These are phyloP conservation scores for Trifolium fragiferum DNA, from an alignment of 306 rosid species.

Conservation along the genomic window DNA sequence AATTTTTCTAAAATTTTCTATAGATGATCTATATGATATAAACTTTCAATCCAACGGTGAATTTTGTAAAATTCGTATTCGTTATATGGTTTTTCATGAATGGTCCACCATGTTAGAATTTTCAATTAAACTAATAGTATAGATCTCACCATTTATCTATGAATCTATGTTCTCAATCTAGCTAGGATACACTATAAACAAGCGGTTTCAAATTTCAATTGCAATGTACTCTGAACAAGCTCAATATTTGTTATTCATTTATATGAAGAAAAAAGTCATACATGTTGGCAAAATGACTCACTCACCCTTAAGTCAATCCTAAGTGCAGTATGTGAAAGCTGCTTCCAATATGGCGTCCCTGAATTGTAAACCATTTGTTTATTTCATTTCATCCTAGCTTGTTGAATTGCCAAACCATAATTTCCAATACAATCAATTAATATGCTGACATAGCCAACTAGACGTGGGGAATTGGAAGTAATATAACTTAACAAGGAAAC, in stretches of 20 bases:
- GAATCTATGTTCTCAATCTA: neutral
- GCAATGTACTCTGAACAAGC: neutral
- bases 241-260: neutral
- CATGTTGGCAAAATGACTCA: neutral
- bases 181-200: neutral
- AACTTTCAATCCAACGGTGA: too few species aligned
- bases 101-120: too few species aligned
- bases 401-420: neutral
- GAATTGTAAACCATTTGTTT: conserved; percentile 1
- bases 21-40: too few species aligned
- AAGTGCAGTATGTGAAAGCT: neutral
- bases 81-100: too few species aligned
- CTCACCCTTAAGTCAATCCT: neutral
- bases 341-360: neutral
- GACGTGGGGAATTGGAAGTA: conserved; percentile 34
- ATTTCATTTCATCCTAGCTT: neutral
- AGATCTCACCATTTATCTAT: neutral
- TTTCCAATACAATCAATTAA: conserved; percentile 30
- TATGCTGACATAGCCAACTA: conserved; percentile 18
- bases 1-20: too few species aligned
- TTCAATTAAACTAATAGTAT: too few species aligned
- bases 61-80: too few species aligned
- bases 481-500: conserved; percentile 5
- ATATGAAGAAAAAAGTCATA: neutral
- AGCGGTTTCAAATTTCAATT: neutral